These are phyloP conservation scores for Lomentospora prolificans DNA, from an alignment of 2,329 filamentous ascomycete genomes.

Conservation along the genomic window DNA sequence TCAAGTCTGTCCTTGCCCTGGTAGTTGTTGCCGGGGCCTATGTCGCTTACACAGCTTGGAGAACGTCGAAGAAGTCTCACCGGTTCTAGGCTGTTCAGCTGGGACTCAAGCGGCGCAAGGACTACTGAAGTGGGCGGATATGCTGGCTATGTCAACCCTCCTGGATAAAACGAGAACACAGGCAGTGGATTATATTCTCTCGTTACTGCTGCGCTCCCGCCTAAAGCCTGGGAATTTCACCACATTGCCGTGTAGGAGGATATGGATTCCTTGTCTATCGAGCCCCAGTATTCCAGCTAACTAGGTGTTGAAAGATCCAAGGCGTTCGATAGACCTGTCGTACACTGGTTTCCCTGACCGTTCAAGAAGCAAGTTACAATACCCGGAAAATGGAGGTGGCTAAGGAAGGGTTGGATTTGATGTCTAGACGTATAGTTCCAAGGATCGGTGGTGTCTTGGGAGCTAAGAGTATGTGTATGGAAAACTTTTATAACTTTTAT, in stretches of 20 bases:
- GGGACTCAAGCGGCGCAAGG: conserved; percentile 2
- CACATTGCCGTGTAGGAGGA: background rate
- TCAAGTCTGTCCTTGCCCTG: conserved; percentile 74
- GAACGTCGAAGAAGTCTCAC: conserved; percentile 48
- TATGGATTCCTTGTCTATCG: background rate
- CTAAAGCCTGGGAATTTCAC: background rate
- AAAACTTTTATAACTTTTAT: background rate
- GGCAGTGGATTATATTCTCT: background rate
- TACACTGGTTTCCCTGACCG: background rate
- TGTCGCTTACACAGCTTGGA: conserved; percentile 76
- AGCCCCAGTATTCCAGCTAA: background rate
- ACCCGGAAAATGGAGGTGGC: background rate
- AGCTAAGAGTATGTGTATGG: background rate
- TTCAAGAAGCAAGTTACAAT: background rate
- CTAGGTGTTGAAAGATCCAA: background rate
- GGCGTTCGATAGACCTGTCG: background rate
- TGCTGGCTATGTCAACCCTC: background rate
- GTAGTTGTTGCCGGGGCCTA: conserved; percentile 64
- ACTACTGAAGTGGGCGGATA: background rate
- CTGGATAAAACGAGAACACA: background rate
- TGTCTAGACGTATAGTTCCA: background rate
- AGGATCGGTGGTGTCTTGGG: background rate
- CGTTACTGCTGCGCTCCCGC: background rate
- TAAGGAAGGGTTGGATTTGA: background rate
- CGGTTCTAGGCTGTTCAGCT: conserved; percentile 34